Percentiles rank a stretch among this genome's conserved stretches.
Evolutionary conservation across 1,284 basidiomycete species (phyloP).

Genomic region (Jaminaea rosea): DNA sequence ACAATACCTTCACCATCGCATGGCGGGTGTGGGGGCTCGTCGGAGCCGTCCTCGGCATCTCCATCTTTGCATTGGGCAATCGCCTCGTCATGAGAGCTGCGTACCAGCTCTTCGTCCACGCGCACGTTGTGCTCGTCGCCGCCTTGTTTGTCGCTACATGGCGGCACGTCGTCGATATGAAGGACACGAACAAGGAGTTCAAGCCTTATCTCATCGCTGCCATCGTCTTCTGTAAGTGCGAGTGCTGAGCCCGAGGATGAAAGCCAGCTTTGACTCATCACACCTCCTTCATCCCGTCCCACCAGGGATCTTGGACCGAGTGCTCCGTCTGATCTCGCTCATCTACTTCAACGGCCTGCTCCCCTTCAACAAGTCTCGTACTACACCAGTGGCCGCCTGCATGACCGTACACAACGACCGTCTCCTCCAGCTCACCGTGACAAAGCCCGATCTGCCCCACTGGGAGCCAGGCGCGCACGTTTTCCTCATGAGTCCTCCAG

Average conservation of each 20-base stretch:
- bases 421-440: neutral
- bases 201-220: no score
- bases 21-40: no score
- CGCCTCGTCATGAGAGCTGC: no score
- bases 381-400: neutral
- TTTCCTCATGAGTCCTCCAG: neutral
- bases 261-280: neutral
- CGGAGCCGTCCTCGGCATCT: no score
- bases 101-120: neutral
- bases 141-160: neutral
- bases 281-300: neutral
- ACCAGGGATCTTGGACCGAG: neutral
- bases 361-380: no score
- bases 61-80: no score
- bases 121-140: neutral
- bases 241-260: neutral
- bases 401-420: neutral
- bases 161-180: neutral
- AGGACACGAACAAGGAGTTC: neutral
- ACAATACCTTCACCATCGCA: no score
- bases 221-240: neutral
- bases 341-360: neutral
- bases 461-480: neutral
- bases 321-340: neutral
- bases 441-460: neutral